Percentiles rank a stretch among this genome's conserved stretches.
Conservation (phyloP, 257 asterid genomes). For the Echites panduratus region DNA sequence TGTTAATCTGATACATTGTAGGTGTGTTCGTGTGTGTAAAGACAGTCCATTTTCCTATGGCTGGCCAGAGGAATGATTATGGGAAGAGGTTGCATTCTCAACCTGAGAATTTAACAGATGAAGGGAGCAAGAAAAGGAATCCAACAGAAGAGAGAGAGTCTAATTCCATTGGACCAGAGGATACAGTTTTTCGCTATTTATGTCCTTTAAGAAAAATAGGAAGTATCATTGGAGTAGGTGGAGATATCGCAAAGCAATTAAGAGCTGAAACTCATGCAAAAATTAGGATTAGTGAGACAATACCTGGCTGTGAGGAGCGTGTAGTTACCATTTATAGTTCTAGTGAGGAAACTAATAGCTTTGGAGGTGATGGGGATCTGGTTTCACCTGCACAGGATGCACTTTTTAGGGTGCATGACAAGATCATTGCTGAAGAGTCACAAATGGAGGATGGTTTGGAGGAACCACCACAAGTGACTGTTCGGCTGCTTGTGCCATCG, state of each 20-base stretch:
- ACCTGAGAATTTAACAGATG: conserved; percentile 49
- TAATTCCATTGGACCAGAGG: conserved; percentile 54
- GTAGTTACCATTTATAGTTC: conserved; percentile 74
- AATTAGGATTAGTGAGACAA: conserved; percentile 75
- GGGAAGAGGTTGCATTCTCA: conserved; percentile 41
- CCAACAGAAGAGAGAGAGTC: conserved; percentile 60
- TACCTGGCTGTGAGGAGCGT: conserved; percentile 92
- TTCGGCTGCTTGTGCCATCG: conserved; percentile 48
- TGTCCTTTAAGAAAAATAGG: conserved; percentile 82
- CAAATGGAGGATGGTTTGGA: conserved; percentile 45
- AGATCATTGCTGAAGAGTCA: conserved; percentile 57
- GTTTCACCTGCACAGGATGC: conserved; percentile 90
- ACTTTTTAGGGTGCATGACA: conserved; percentile 69
- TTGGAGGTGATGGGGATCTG: conserved; percentile 37
- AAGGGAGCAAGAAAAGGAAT: conserved; percentile 48
- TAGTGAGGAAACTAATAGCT: conserved; percentile 65
- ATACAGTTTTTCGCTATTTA: conserved; percentile 70
- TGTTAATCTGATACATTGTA: not conserved
- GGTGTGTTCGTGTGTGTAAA: not conserved
- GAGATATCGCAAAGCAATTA: conserved; percentile 77
- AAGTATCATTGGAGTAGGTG: conserved; percentile 84
- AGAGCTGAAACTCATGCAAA: conserved; percentile 74
- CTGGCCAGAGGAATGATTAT: conserved; percentile 57
- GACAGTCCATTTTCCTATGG: conserved; percentile 33
- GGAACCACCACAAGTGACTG: conserved; percentile 43